These are phyloP conservation scores for Gloeophyllum trabeum DNA, from an alignment of 768 basidiomycete species.

Conservation along the genomic window DNA sequence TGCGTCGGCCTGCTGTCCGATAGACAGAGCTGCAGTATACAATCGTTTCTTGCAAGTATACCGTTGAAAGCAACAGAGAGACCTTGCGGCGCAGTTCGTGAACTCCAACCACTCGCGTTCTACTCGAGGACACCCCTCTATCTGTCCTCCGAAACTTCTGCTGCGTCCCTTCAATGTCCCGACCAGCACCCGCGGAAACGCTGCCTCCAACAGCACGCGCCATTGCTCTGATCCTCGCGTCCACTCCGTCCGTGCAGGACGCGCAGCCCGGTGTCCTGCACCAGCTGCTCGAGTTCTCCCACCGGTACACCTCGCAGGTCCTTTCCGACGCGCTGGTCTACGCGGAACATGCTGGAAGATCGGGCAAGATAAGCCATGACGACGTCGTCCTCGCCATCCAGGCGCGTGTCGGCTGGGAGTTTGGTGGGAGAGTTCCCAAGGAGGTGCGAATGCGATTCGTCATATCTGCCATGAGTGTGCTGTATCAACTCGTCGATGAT, in stretches of 20 bases:
- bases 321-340: conserved; percentile 80
- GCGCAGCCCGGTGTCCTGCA: conserved; percentile 80
- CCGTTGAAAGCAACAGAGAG: no score
- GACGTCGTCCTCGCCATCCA: conserved; percentile 76
- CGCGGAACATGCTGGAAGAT: conserved; percentile 73
- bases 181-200: conserved; percentile 38
- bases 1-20: background rate
- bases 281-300: conserved; percentile 79
- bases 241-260: conserved; percentile 77
- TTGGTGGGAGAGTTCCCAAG: conserved; percentile 81
- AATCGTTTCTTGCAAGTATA: no score
- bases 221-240: conserved; percentile 74
- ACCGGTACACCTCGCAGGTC: conserved; percentile 76
- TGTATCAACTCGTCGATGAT: conserved; percentile 1
- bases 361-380: conserved; percentile 75
- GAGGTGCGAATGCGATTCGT: conserved; percentile 39
- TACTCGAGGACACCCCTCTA: no score
- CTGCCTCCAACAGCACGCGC: conserved; percentile 80
- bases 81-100: no score
- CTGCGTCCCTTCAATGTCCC: conserved; percentile 31
- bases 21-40: no score
- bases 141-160: no score
- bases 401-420: conserved; percentile 88
- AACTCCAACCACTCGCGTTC: no score
- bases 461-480: background rate